These are phyloP conservation scores for Penicillium macrosclerotiorum DNA, from an alignment of 495 filamentous ascomycete species.

Conservation along the genomic window DNA sequence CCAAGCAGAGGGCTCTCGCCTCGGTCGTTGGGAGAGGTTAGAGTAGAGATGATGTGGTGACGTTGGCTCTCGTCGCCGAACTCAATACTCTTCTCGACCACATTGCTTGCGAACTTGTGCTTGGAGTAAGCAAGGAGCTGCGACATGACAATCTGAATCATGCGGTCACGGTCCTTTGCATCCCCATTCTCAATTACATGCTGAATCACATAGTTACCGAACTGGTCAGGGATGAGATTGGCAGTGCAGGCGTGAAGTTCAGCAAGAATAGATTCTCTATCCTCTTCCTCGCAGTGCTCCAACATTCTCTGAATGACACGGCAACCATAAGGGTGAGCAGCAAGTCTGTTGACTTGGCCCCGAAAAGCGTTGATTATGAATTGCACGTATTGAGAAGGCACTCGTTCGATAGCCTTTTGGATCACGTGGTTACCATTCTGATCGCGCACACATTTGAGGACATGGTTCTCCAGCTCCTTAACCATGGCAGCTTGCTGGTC, in stretches of 20 bases:
- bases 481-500: conserved; percentile 87
- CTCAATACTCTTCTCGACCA: conserved; percentile 91
- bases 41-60: conserved; percentile 63
- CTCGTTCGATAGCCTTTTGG: conserved; percentile 89
- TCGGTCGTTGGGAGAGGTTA: conserved; percentile 59
- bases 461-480: conserved; percentile 75
- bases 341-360: conserved; percentile 73
- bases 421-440: conserved; percentile 97
- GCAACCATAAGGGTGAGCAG: conserved; percentile 84
- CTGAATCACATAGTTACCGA: conserved; percentile 95
- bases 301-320: conserved; percentile 92
- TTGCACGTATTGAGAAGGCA: conserved; percentile 76
- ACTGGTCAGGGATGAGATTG: conserved; percentile 80
- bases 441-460: conserved; percentile 79
- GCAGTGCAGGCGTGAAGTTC: conserved; percentile 75
- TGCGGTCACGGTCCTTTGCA: conserved; percentile 67
- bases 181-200: conserved; percentile 86
- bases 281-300: conserved; percentile 74
- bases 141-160: conserved; percentile 70
- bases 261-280: conserved; percentile 66
- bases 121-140: conserved; percentile 76
- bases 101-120: conserved; percentile 97
- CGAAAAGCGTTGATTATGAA: conserved; percentile 87
- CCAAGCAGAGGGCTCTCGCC: conserved; percentile 66
- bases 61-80: conserved; percentile 69